Percentiles rank a stretch among this genome's conserved stretches.
Conservation (phyloP, 495 filamentous ascomycete species). For the Podospora anserina region DNA sequence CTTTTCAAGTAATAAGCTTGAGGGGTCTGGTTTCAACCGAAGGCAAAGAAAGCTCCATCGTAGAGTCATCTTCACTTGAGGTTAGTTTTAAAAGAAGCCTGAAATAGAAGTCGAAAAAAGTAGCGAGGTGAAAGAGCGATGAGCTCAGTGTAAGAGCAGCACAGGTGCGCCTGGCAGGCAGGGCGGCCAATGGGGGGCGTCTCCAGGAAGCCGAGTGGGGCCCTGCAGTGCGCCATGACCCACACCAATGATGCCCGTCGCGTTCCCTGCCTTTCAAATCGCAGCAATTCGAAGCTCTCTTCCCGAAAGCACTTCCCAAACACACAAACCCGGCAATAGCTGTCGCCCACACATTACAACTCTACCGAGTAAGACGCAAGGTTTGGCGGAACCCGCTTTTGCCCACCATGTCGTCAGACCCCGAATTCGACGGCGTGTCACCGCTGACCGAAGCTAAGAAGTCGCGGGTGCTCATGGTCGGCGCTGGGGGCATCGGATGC, state of each 20-base stretch:
- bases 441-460: slow-evolving; percentile 43
- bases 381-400: neutral
- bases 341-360: neutral
- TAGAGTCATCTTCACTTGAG: neutral
- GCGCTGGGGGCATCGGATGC: slow-evolving; percentile 95
- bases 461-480: slow-evolving; percentile 90
- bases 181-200: neutral
- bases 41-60: no score
- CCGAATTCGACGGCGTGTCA: slow-evolving; percentile 7
- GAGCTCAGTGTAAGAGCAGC: neutral
- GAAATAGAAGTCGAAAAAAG: no score
- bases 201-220: neutral
- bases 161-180: neutral
- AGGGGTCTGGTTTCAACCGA: no score
- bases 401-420: slow-evolving; percentile 17
- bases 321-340: neutral
- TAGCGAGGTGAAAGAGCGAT: neutral
- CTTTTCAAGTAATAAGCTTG: no score
- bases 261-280: neutral
- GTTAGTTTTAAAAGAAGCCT: neutral
- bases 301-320: neutral
- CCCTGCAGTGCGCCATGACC: neutral
- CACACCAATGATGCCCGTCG: neutral
- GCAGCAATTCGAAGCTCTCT: neutral
- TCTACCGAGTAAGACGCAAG: neutral